Percentiles rank a stretch among this genome's conserved stretches.
Evolutionary conservation across 176 grass and related monocot genomes (phyloP).

Genomic region (Zoysia pacifica): DNA sequence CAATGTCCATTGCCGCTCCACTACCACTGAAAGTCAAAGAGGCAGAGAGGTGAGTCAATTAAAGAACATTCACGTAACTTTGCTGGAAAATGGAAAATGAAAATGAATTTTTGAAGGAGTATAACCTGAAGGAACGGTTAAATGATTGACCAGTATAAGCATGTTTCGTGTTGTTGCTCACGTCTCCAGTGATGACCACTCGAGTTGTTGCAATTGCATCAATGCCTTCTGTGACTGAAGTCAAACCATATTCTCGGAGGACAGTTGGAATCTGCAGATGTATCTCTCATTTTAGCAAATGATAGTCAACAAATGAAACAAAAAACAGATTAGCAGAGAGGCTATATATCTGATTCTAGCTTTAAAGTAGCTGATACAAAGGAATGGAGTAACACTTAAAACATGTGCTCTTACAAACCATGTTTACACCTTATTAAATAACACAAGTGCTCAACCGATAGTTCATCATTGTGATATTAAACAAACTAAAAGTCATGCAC

Average conservation of each 20-base stretch:
- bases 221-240: constrained; percentile 89
- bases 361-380: too few species aligned
- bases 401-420: too few species aligned
- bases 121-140: constrained; percentile 68
- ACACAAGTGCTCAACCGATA: too few species aligned
- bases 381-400: too few species aligned
- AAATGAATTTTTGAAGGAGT: background rate
- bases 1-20: constrained; percentile 71
- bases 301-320: too few species aligned
- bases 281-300: too few species aligned
- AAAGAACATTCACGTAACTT: background rate
- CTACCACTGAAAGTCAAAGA: constrained; percentile 66
- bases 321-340: too few species aligned
- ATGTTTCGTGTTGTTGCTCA: constrained; percentile 40
- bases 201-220: constrained; percentile 94
- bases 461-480: too few species aligned
- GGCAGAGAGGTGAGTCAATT: background rate
- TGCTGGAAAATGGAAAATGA: background rate
- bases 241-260: constrained; percentile 85
- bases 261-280: constrained; percentile 62
- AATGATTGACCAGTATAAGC: constrained; percentile 46
- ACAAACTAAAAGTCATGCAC: too few species aligned
- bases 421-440: too few species aligned
- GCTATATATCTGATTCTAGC: too few species aligned
- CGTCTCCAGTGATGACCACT: constrained; percentile 61